Evolutionary conservation across 495 filamentous ascomycete genomes (phyloP), one percentile per base, ranked within the genome.

Genomic region (Penicillium ochrochloron): DNA sequence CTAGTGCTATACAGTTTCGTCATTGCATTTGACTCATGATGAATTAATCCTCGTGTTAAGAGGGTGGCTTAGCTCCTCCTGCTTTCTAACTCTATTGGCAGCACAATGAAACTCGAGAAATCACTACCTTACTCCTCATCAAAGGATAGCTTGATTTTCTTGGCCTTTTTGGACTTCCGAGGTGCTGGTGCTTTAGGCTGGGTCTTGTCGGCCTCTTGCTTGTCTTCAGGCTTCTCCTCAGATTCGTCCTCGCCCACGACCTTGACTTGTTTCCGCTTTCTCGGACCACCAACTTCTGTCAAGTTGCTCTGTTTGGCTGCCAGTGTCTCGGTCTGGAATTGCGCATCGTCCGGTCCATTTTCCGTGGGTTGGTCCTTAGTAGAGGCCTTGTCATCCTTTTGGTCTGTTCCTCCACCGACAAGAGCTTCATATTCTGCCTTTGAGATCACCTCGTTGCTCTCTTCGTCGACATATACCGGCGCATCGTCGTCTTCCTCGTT

Each of bases 391-490:
- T 67, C 57, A n/a, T 59, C 64, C 33, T 70, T 74, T 52, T 70
- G 54, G 44, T 67, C 66, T 6, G 58, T 23, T 39, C 60, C 70
- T 29, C 70, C 70, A 7, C 70, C 67, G 11, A 82, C 67, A 34
- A 83, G 51, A 19, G 74, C 73, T 53, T 79, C 73, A 68, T 82
- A 84, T 59, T 84, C 78, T 59, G 80, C 80, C 62, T 82, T 81
- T 21, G 80, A 74, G 50, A 84, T 79, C 29, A 80, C 74, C 58
- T 82, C 76, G 34, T 83, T 80, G 63, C 76, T 82, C 53, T 78
- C 76, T 60, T 81, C 82, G 42, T 83, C 78, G 46, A 84, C 75
- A 57, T 83, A 83, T 44, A 78, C 81, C 23, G 82, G 82, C 21
- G 68, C 81, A 55, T 84, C 82, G 37, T 83, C 80, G 11, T 78